Evolutionary conservation across 352 stramenopile genomes (phyloP).

Genomic region (Hyaloperonospora brassicae): DNA sequence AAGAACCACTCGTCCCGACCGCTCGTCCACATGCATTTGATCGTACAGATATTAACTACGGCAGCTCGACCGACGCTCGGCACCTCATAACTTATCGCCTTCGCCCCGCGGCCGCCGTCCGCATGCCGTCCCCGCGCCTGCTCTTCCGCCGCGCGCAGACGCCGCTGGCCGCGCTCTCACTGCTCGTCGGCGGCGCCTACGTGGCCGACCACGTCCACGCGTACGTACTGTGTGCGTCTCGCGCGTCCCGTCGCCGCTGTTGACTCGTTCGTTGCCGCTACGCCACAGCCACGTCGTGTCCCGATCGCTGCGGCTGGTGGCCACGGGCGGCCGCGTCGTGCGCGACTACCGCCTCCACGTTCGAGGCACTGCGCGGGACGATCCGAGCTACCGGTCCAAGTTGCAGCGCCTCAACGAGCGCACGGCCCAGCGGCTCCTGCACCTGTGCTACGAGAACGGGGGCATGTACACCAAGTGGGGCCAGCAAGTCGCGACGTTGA

Average conservation of each 20-base stretch:
- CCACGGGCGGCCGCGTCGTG: slow-evolving; percentile 34
- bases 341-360: slow-evolving; percentile 52
- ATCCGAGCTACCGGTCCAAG: slow-evolving; percentile 50
- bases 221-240: slow-evolving; percentile 22
- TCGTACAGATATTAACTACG: too few species aligned
- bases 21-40: too few species aligned
- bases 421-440: slow-evolving; percentile 81
- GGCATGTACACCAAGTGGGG: slow-evolving; percentile 97
- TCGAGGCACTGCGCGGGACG: slow-evolving; percentile 29
- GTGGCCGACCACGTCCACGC: slow-evolving; percentile 37
- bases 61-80: too few species aligned
- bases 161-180: slow-evolving; percentile 18
- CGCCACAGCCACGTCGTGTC: slow-evolving; percentile 46
- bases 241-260: not conserved
- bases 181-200: slow-evolving; percentile 31
- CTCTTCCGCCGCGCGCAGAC: too few species aligned
- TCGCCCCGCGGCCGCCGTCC: too few species aligned
- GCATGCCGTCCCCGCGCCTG: too few species aligned
- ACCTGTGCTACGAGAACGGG: slow-evolving; percentile 89
- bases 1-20: too few species aligned
- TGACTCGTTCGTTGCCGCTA: not conserved
- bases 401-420: slow-evolving; percentile 63
- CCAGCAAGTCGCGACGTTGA: slow-evolving; percentile 95
- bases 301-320: slow-evolving; percentile 52
- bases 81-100: too few species aligned